Evolutionary conservation across 2,329 filamentous ascomycete genomes (phyloP), one percentile per base, ranked within the genome.

Genomic region (Pseudocercospora eumusae): DNA sequence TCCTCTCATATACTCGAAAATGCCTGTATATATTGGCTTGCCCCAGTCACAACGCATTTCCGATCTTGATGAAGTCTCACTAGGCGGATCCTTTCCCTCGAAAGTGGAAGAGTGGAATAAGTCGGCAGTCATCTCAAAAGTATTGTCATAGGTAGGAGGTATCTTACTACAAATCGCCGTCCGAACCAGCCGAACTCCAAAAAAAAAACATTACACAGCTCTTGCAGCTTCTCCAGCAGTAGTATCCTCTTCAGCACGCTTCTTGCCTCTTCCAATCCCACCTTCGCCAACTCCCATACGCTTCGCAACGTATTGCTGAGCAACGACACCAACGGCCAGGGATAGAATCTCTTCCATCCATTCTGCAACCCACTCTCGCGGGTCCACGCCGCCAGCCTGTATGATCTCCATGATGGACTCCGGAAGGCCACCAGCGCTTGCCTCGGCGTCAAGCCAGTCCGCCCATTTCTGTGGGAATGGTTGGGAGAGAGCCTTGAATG

Each of bases 271-370:
- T 8, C 81, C 83, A 25, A 84, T 74, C 8, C 83, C 89, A 72
- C 90, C 90, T 76, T 96, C 92, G 11, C 93, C 93, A 9, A 99
- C 93, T 11, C 95, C 93, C 95, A 99, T 99, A 60, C 95, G 83
- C 64, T 90, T 86, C 4, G 95, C 93, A 20, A 99, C 95, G 74
- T 99, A 99, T 66, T 93, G 84, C 82, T 99, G 95, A 2, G 95
- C 95, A 3, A 98, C 88, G 7, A 96, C 81, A 18, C 95, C 93
- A 0, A 96, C 85, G 3, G 87, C 85, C 54, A 98, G 80, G 44
- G 82, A 86, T 31, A 99, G 82, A 0, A 88, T 80, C 79, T 98
- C 93, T 79, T 98, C 93, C 52, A 99, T 84, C 95, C 95, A 99
- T 77, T 98, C 95, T 2, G 93, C 90, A 40, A 96, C 91, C 95